Evolutionary conservation across 345 rosid genomes (phyloP).

Genomic region (Pugionium cornutum): DNA sequence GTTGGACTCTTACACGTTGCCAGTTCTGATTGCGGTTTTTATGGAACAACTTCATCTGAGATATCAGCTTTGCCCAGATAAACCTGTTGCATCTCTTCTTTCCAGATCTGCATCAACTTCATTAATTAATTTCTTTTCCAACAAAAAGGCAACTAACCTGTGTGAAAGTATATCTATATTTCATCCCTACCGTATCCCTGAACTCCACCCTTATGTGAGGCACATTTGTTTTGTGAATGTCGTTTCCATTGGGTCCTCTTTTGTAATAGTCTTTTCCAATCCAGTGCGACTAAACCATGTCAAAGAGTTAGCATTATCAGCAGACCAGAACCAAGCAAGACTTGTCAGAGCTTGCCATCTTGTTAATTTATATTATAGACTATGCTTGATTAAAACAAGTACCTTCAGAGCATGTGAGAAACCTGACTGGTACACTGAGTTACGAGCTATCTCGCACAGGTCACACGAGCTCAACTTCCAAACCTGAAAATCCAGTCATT

Average conservation of each 20-base stretch:
- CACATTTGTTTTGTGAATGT: conserved; percentile 87
- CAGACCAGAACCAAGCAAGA: not conserved
- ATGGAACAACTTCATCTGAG: conserved; percentile 63
- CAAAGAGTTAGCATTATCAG: conserved; percentile 2
- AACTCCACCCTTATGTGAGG: conserved; percentile 97
- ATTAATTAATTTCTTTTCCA: not conserved
- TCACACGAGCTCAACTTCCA: conserved; percentile 99
- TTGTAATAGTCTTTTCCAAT: conserved; percentile 87
- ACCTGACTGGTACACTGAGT: conserved; percentile 98
- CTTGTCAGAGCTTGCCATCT: not conserved
- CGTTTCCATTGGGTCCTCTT: conserved; percentile 95
- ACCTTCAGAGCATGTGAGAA: conserved; percentile 99
- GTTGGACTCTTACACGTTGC: conserved; percentile 18
- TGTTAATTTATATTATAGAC: not conserved
- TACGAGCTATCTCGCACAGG: conserved; percentile 96
- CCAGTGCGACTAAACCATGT: conserved; percentile 80
- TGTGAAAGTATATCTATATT: not conserved
- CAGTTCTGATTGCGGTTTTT: not conserved
- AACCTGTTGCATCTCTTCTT: conserved; percentile 87
- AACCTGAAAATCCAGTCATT: conserved; percentile 49
- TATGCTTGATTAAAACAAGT: conserved; percentile 9
- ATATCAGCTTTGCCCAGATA: conserved; percentile 62
- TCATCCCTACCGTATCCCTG: conserved; percentile 65
- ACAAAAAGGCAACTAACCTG: not conserved
- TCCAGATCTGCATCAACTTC: conserved; percentile 70